Evolutionary conservation across 768 basidiomycete genomes (phyloP).

Genomic region (Termitomyces sp.): DNA sequence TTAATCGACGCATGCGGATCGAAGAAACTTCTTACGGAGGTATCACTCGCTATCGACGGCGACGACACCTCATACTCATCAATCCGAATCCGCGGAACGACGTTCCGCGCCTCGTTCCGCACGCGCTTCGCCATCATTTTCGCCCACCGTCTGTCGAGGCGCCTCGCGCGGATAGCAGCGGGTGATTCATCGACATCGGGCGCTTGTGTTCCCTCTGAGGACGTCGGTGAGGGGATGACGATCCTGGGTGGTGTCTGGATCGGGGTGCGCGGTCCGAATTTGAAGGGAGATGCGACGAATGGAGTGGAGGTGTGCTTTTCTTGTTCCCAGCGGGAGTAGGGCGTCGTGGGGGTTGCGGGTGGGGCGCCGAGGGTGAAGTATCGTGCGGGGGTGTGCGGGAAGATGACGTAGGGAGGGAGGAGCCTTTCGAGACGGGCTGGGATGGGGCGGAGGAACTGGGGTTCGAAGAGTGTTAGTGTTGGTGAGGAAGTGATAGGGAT

Average conservation of each 20-base stretch:
- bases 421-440: background rate
- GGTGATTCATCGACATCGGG: background rate
- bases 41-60: conserved; percentile 1
- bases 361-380: background rate
- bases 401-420: background rate
- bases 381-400: background rate
- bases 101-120: background rate
- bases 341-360: conserved; percentile 1
- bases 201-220: background rate
- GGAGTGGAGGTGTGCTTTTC: background rate
- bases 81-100: background rate
- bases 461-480: background rate
- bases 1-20: conserved; percentile 3
- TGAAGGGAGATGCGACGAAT: background rate
- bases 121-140: conserved; percentile 2
- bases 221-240: conserved; percentile 5
- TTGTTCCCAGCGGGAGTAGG: background rate
- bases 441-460: background rate
- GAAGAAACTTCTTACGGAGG: background rate
- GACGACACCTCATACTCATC: background rate
- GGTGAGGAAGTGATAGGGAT: background rate
- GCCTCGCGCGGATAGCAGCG: background rate
- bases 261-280: background rate
- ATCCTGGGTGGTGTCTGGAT: background rate
- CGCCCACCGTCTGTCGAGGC: background rate